Evolutionary conservation across 192 early-diverging fungal genomes (phyloP).

Genomic region (Pilobolus umbonatus): DNA sequence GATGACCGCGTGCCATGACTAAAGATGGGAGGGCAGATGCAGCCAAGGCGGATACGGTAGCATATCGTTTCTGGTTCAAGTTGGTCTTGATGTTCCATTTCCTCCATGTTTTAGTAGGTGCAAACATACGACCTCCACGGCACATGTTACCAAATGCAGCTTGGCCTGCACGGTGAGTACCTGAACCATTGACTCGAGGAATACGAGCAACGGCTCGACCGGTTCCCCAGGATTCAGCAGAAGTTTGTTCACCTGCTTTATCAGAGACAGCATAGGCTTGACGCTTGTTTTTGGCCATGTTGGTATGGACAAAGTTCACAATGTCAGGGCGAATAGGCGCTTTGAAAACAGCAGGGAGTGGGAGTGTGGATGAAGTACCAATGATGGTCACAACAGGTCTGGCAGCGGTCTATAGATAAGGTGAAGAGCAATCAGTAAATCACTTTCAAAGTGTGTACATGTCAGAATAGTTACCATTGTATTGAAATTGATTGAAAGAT

Average conservation of each 20-base stretch:
- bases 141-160: conserved; percentile 99
- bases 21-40: conserved; percentile 89
- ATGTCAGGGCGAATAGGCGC: conserved; percentile 98
- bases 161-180: conserved; percentile 98
- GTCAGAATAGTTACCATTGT: too few relatives aligned
- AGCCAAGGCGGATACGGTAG: conserved; percentile 94
- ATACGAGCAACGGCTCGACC: conserved; percentile 99
- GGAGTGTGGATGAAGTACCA: conserved; percentile 66
- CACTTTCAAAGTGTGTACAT: too few relatives aligned
- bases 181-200: conserved; percentile 93
- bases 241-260: conserved; percentile 99
- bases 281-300: conserved; percentile 99
- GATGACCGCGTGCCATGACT: conserved; percentile 96
- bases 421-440: too few relatives aligned
- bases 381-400: conserved; percentile 94
- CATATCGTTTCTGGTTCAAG: conserved; percentile 98
- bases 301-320: conserved; percentile 94
- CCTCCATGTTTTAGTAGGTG: conserved; percentile 99
- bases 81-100: conserved; percentile 99
- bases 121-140: conserved; percentile 99
- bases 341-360: conserved; percentile 92
- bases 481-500: too few relatives aligned
- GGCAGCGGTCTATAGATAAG: conserved; percentile 46
- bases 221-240: conserved; percentile 97
- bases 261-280: conserved; percentile 95